Base-by-base conservation (phyloP, 2,329 filamentous ascomycete genomes). In the Aspergillus luchuensis region DNA sequence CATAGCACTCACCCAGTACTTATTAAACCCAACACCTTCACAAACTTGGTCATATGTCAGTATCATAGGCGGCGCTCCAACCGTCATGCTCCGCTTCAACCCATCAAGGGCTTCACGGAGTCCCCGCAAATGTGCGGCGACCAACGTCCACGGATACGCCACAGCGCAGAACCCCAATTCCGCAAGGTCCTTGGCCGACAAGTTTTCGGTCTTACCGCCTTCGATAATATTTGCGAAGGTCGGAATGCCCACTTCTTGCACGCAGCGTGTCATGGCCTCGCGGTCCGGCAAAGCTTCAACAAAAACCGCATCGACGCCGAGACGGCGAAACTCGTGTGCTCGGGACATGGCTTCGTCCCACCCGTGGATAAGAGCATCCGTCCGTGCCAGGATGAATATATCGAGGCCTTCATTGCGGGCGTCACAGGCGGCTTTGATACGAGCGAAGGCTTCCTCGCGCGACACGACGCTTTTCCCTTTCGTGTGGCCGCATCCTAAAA, bases 391-490 rank as follows among this genome's bases (percentile, higher is more conserved):
- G 33, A 82, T 73, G 57, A 78, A 80, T 30, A 82, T 81, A 59
- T 82, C 80, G 3, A 69, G 65, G 1, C 79, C 79, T 62, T 80
- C 72, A 49, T 81, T 74, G 13, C 80, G 71, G 2, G 81, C 79
- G 55, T 82, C 80, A 5, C 73, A 74, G 1, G 81, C 80, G 1
- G 80, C 81, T 63, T 80, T 78, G 56, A 80, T 76, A 1, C 81
- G 73, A 4, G 80, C 80, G 53, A 74, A 81, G 1, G 80, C 80
- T 66, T 82, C 80, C 7, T 72, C 77, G 8, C 78, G 70, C 1
- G 76, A 75, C 0, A 83, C 80, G 1, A 82, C 80, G 0, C 71
- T 71, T 62, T 82, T 82, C 0, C 79, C 80, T 45, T 78, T 78
- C 0, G 79, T 82, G 60, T 82, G 80, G 3, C 76, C 76, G 41